Percentiles rank a stretch among this genome's conserved stretches.
Conservation (phyloP, 805 yeast genomes). For the Zygosaccharomyces bisporus region DNA sequence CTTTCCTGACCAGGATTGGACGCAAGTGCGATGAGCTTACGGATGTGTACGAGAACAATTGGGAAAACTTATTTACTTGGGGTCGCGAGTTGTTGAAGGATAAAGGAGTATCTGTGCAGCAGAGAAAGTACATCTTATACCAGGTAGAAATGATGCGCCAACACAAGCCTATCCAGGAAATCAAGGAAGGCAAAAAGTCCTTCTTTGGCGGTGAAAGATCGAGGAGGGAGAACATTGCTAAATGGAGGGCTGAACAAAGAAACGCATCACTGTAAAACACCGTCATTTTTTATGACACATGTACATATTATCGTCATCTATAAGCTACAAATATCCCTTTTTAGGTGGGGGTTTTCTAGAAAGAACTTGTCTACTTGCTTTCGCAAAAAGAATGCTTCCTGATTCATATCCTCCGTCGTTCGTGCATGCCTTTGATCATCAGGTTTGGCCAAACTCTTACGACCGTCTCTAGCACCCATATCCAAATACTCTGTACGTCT, state of each 20-base stretch:
- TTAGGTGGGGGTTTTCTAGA: slow-evolving; percentile 11
- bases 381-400: slow-evolving; percentile 62
- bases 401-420: slow-evolving; percentile 58
- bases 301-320: slow-evolving; percentile 3
- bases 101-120: slow-evolving; percentile 68
- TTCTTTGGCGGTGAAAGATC: slow-evolving; percentile 84
- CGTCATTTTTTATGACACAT: too few species aligned
- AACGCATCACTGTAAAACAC: slow-evolving; percentile 5
- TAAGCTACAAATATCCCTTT: slow-evolving; percentile 3
- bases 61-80: slow-evolving; percentile 63
- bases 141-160: slow-evolving; percentile 68
- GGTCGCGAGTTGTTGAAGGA: slow-evolving; percentile 58
- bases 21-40: slow-evolving; percentile 63
- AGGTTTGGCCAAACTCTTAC: slow-evolving; percentile 34
- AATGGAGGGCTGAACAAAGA: slow-evolving; percentile 51
- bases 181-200: slow-evolving; percentile 65
- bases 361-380: slow-evolving; percentile 34
- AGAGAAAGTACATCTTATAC: slow-evolving; percentile 67
- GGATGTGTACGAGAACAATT: slow-evolving; percentile 64
- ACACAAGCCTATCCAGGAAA: slow-evolving; percentile 52
- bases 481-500: slow-evolving; percentile 32
- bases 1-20: slow-evolving; percentile 77
- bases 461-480: slow-evolving; percentile 21
- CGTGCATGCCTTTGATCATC: slow-evolving; percentile 59
- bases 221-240: slow-evolving; percentile 61